Evolutionary conservation across 2,329 filamentous ascomycete species (phyloP), one percentile per base, ranked within the genome.

Genomic region (Diaporthe sp.): DNA sequence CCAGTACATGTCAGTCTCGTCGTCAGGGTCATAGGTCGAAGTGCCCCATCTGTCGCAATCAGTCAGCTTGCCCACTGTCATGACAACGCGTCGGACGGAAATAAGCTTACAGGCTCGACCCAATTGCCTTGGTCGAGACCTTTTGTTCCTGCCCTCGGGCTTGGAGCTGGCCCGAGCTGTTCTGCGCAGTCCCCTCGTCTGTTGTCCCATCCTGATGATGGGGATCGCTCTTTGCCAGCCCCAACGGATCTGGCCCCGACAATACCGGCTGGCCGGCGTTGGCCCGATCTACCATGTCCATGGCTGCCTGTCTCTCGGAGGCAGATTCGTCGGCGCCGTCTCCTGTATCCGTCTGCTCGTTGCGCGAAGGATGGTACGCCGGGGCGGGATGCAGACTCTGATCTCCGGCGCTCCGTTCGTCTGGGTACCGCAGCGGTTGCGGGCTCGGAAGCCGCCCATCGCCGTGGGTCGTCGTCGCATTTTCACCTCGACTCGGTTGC

Each of bases 261-360:
- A 75, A 25, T 4, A 72, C 73, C 46, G 67, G 67, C 37, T 75
- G 58, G 34, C 73, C 73, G 15, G 57, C 59, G 39, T 65, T 72
- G 67, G 58, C 57, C 31, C 57, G 53, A n/a, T 75, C 67, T 39
- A 75, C 46, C 73, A 75, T 75, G 4, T 75, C 67, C 67, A 72
- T 75, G 10, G 57, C 67, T 31, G 67, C 57, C 39, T 55, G 55
- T 55, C 67, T 72, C 57, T 72, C 67, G n/a, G 37, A 3, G 15
- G 49, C 49, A 28, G 65, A 69, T 55, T 65, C 67, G n/a, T 46
- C 67, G n/a, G 37, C 49, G 12, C 28, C 53, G 25, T 62, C 46
- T 15, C 25, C 51, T 55, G 10, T 57, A 31, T 55, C 51, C 39
- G 82, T 82, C 46, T 83, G 81, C 19, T 55, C 22, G 10, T 31